These are phyloP conservation scores for Raffaelea deltoideospora DNA, from an alignment of 2,329 filamentous ascomycete species.

Conservation along the genomic window DNA sequence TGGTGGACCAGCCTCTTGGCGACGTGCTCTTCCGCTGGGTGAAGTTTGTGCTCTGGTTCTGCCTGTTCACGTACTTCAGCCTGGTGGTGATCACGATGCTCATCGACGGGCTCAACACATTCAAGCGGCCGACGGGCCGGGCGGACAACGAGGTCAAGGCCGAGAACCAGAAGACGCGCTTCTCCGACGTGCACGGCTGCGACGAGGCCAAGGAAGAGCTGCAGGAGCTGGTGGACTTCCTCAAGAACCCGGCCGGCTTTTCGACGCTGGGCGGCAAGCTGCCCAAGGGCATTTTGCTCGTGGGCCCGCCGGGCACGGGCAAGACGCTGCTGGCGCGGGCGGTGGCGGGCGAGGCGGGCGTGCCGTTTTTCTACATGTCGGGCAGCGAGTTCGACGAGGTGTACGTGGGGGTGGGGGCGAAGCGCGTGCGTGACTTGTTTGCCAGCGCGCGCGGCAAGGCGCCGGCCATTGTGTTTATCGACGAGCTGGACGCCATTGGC, in stretches of 20 bases:
- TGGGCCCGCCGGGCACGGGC: slow-evolving; percentile 91
- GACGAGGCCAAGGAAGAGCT: slow-evolving; percentile 98
- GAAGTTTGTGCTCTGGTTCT: slow-evolving; percentile 71
- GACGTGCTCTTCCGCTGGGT: slow-evolving; percentile 78
- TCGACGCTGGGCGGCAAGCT: slow-evolving; percentile 89
- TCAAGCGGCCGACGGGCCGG: slow-evolving; percentile 63
- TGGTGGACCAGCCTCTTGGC: slow-evolving; percentile 79
- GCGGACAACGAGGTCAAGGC: slow-evolving; percentile 71
- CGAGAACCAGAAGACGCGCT: slow-evolving; percentile 81
- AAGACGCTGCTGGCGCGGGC: slow-evolving; percentile 93
- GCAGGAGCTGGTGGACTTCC: slow-evolving; percentile 89
- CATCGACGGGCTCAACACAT: slow-evolving; percentile 63
- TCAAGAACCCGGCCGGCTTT: slow-evolving; percentile 87
- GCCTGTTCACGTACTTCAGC: slow-evolving; percentile 62
- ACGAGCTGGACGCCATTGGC: slow-evolving; percentile 85
- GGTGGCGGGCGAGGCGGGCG: slow-evolving; percentile 89
- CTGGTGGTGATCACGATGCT: slow-evolving; percentile 67
- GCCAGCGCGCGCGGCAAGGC: slow-evolving; percentile 19
- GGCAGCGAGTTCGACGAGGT: slow-evolving; percentile 97
- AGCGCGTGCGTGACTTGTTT: slow-evolving; percentile 63
- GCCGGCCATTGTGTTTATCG: slow-evolving; percentile 60
- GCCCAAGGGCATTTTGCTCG: slow-evolving; percentile 88
- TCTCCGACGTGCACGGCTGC: slow-evolving; percentile 89
- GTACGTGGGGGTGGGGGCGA: slow-evolving; percentile 67
- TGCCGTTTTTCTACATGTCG: slow-evolving; percentile 99